A percentile compares a stretch with the other conserved stretches of the same genome.
Evolutionary conservation across 306 rosid species (phyloP).

Genomic region (Sophora flavescens): DNA sequence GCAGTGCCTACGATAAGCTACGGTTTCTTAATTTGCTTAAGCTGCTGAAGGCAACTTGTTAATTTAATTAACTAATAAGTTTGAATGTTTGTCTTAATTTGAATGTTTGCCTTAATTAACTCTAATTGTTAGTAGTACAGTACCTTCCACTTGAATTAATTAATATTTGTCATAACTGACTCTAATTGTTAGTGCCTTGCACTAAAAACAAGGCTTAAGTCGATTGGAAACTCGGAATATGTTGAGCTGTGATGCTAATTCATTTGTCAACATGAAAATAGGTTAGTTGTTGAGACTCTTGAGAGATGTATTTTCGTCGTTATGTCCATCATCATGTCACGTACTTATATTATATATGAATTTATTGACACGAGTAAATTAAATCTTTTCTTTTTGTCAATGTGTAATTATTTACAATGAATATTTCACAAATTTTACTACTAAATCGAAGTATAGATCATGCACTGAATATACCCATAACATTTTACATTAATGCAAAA

Average conservation of each 20-base stretch:
- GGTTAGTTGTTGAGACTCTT: neutral
- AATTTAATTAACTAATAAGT: neutral
- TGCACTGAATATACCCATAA: neutral
- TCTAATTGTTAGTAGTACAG: neutral
- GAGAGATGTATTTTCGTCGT: neutral
- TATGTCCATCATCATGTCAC: neutral
- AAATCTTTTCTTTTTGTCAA: no score
- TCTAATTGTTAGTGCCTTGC: neutral
- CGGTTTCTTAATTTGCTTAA: neutral
- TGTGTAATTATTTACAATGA: no score
- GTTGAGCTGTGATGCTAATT: slow-evolving; percentile 35
- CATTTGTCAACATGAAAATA: slow-evolving; percentile 27
- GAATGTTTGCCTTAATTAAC: neutral
- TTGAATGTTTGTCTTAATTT: neutral
- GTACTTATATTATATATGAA: neutral
- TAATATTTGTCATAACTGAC: neutral
- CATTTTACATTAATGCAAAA: neutral
- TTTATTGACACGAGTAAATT: neutral
- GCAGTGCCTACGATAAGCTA: neutral
- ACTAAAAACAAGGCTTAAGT: neutral
- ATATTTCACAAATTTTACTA: no score
- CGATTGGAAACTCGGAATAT: neutral
- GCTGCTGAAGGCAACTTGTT: slow-evolving; percentile 1
- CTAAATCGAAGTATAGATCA: neutral
- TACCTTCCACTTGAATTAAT: no score